phyloP scores from a whole-genome alignment of 2,329 filamentous ascomycete species.

The Pestalotiopsis fici region DNA sequence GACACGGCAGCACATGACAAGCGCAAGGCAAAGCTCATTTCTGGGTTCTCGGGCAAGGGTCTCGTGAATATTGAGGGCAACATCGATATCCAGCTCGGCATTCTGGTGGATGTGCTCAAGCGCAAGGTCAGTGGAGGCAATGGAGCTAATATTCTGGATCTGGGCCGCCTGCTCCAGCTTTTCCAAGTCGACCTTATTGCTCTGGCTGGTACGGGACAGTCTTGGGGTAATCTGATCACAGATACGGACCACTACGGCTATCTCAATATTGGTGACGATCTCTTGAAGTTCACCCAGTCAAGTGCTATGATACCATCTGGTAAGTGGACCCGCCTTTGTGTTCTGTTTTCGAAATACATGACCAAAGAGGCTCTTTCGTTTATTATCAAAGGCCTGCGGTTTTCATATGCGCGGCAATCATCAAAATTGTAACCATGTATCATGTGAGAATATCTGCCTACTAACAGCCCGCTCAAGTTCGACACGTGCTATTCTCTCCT shows the following conservation, averaged over 20 bases:
- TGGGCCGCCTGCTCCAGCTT: constrained; percentile 21
- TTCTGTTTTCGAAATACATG: no score
- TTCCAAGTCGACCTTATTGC: constrained; percentile 28
- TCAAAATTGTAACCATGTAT: constrained; percentile 20
- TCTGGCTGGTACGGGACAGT: constrained; percentile 19
- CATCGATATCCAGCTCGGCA: constrained; percentile 21
- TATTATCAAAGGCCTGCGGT: no score
- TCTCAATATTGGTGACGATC: constrained; percentile 18
- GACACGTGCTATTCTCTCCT: not conserved
- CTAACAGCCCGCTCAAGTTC: constrained; percentile 11
- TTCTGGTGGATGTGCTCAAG: constrained; percentile 21
- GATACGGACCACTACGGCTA: constrained; percentile 26
- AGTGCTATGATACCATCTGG: constrained; percentile 21
- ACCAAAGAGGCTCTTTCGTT: no score
- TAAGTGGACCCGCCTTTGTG: constrained; percentile 22
- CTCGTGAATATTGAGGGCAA: constrained; percentile 12
- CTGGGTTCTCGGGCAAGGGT: constrained; percentile 6
- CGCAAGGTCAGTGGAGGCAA: constrained; percentile 3
- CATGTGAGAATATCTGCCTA: constrained; percentile 22
- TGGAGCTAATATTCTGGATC: constrained; percentile 16
- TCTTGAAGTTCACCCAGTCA: constrained; percentile 20
- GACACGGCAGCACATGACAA: constrained; percentile 6
- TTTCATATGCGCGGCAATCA: no score
- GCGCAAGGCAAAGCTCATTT: constrained; percentile 8
- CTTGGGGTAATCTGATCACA: constrained; percentile 24